A percentile compares a stretch with the other conserved stretches of the same genome.
phyloP scores from a whole-genome alignment of 2,329 filamentous ascomycete species.

The Scedosporium aurantiacum region DNA sequence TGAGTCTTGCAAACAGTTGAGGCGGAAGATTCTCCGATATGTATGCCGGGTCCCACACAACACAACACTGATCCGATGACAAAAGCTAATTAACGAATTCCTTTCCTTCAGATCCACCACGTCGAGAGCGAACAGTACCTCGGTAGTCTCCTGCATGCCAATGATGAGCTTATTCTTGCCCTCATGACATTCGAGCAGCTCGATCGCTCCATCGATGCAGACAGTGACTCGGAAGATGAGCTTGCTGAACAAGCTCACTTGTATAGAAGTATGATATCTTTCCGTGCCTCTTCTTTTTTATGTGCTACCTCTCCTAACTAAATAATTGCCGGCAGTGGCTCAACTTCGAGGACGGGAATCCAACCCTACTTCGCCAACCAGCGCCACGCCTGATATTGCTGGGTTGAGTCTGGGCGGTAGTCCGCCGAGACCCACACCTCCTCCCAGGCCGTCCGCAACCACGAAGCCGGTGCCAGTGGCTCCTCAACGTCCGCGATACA shows the following conservation, averaged over 20 bases:
- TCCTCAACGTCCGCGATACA: constrained; percentile 24
- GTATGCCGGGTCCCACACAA: constrained; percentile 27
- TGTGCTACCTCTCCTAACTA: constrained; percentile 3
- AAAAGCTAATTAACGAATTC: not conserved
- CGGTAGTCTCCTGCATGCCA: constrained; percentile 80
- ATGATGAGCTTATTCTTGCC: constrained; percentile 88
- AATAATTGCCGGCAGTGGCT: constrained; percentile 32
- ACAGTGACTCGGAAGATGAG: constrained; percentile 61
- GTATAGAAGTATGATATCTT: constrained; percentile 41
- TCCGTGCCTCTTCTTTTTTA: constrained; percentile 7
- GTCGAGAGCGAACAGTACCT: constrained; percentile 89
- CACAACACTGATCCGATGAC: too few relatives aligned
- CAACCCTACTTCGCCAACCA: constrained; percentile 28
- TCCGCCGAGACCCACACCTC: constrained; percentile 29
- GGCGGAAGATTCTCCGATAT: constrained; percentile 78
- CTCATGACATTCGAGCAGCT: constrained; percentile 92
- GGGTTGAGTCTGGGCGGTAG: constrained; percentile 29
- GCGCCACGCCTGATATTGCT: constrained; percentile 31
- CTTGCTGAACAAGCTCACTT: constrained; percentile 55
- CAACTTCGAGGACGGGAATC: constrained; percentile 34
- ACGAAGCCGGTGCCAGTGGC: constrained; percentile 41
- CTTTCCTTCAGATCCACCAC: constrained; percentile 60
- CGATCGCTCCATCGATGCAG: constrained; percentile 71
- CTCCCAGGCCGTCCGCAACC: constrained; percentile 33
- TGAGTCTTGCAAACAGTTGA: constrained; percentile 74